Evolutionary conservation across 129 eudicot species (phyloP), one percentile per base, ranked within the genome.

Genomic region (Kitagawia praeruptora): DNA sequence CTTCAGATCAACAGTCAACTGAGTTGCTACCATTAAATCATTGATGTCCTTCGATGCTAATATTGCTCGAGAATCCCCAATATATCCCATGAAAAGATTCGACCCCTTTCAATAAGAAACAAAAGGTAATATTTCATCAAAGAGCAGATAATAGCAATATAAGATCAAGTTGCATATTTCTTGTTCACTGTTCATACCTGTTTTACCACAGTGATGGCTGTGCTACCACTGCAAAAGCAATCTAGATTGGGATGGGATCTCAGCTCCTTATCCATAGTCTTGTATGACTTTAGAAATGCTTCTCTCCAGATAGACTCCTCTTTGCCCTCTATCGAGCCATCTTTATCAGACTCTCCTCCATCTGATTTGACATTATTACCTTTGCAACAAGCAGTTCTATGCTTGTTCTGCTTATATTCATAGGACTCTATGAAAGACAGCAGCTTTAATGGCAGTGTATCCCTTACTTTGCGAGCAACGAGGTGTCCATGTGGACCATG

Each of bases 401-500:
- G 83, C 51, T 87, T 90, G 53, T 82, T 89, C 73, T 79, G 84
- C 91, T 87, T 86, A 12, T 89, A 86, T 46, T 89, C 88, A 47
- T 81, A 82, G 28, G 98, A 88, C 73, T 88, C 85, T 85, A 95
- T 75, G 81, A 87, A 90, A 10, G 99, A 86, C 70, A 89, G 79
- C 74, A 96, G 78, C 81, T 96, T 92, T 46, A 92, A 72, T 49
- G 99, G 99, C 70, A 96, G 79, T 0, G 91, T 76, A 82, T 96
- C 98, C 84, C 99, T 92, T 74, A 96, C 99, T 90, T 92, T 92
- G 73, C 96, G 93, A 51, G 98, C 93, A 78, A 96, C 99, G 27
- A 96, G 90, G 88, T 96, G 99, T 39, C 99, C 99, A 23, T 96
- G 92, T n/a, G 99, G 99, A 41, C 99, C 99, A 76, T 96, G 99